Evolutionary conservation across 768 basidiomycete species (phyloP), one percentile per base, ranked within the genome.

Genomic region (Trametes gibbosa): DNA sequence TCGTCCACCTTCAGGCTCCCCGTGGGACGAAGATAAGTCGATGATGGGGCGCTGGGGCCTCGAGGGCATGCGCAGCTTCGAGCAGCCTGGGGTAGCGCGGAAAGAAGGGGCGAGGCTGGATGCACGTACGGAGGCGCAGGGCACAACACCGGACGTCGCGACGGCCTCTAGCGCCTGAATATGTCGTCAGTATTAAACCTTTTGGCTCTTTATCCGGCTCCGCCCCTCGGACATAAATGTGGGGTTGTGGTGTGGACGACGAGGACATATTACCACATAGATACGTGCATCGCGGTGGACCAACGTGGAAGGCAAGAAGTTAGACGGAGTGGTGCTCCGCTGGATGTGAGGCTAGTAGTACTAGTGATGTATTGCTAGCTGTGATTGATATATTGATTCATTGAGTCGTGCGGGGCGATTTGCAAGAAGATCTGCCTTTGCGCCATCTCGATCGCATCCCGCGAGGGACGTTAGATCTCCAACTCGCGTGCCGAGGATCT

Each of bases 21-120:
- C 93, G 42, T 98, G 95, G 96, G 94, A 97, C 68, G 92, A 95
- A 84, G 96, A 98, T 74, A 96, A 95, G 71, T 82, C 86, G 10
- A 92, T 98, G 93, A 90, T 98, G 85, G 77, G 73, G 5, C 84
- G 93, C 42, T 97, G 94, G 95, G 96, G 96, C 32, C 77, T 98
- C 29, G 79, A 87, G 61, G 95, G 95, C 32, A 93, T 97, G 91
- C 78, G 77, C 55, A 93, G 90, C 69, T 98, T 98, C 72, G 89
- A 91, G 69, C 87, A 93, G 67, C 69, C 73, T 21, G 78, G 75
- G 59, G 82, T 90, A 34, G 81, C 80, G 21, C 74, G 73, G 56
- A 85, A 84, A 67, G 86, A 86, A 70, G 76, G 67, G 21, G 53
- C 67, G n/a, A 70, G 68, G 25, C 59, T 72, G 34, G 61, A 65